A percentile compares a stretch with the other conserved stretches of the same genome.
These are phyloP conservation scores for Daldinia bambusicola DNA, from an alignment of 495 filamentous ascomycete genomes.

Conservation along the genomic window DNA sequence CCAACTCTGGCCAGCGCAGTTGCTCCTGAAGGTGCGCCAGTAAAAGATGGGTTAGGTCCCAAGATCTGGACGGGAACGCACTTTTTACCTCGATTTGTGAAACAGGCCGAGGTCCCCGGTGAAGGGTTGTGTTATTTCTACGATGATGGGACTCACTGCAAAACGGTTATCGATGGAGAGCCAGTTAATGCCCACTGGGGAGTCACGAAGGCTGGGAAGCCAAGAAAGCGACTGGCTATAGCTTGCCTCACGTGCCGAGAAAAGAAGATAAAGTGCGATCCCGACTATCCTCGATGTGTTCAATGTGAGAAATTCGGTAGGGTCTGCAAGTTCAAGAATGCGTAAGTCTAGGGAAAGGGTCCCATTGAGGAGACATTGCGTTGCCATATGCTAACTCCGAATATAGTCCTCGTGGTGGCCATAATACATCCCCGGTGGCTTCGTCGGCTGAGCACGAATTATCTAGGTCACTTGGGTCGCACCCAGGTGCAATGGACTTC, in stretches of 20 bases:
- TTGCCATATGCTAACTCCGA: constrained; percentile 32
- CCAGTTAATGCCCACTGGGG: constrained; percentile 92
- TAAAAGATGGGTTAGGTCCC: constrained; percentile 65
- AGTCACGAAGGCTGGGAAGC: constrained; percentile 90
- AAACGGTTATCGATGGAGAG: constrained; percentile 84
- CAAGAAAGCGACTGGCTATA: constrained; percentile 86
- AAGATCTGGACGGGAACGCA: constrained; percentile 71
- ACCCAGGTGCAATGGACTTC: constrained; percentile 46
- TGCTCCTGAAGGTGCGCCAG: constrained; percentile 54
- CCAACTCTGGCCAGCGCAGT: constrained; percentile 54
- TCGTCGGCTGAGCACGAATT: constrained; percentile 62
- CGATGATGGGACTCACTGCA: constrained; percentile 85
- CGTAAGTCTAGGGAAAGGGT: constrained; percentile 66
- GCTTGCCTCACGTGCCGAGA: constrained; percentile 91
- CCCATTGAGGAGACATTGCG: neutral
- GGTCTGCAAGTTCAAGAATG: constrained; percentile 85
- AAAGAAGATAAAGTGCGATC: constrained; percentile 97
- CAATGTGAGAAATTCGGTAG: constrained; percentile 91
- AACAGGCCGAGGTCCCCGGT: constrained; percentile 71
- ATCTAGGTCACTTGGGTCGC: constrained; percentile 48
- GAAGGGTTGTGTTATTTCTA: constrained; percentile 89
- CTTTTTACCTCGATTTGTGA: constrained; percentile 68
- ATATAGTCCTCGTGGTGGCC: constrained; percentile 63
- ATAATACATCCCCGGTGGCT: constrained; percentile 63
- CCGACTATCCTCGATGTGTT: constrained; percentile 82